Base-by-base conservation (phyloP, 164 flowering plant genomes). In the Macadamia tetraphylla region DNA sequence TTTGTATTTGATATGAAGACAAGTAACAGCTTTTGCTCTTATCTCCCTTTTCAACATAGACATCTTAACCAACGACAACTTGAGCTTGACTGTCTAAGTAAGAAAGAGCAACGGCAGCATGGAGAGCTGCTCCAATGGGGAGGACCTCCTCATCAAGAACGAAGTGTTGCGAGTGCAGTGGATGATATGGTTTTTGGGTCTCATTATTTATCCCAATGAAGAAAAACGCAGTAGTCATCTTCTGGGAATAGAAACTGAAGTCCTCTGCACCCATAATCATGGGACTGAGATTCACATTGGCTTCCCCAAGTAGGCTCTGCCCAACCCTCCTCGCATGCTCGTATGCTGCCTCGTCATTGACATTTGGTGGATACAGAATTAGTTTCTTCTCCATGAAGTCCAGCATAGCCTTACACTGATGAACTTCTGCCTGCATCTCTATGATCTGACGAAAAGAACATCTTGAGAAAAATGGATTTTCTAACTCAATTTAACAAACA, bases 61-160 rank as follows among this genome's bases (percentile, higher is more conserved):
- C 17, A 53, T 12, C 17, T 17, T 14, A 53, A 4, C 17, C 6
- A 17, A 17, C 6, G 6, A 17, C 66, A 64, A 14, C 48, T 31
- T 35, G 3, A 35, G 51, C 53, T 35, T 68, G 74, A 15, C 8
- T 75, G 1, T 86, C 78, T 78, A 88, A 71, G 79, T 85, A 91
- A 62, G 86, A 69, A 2, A 83, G 64, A 0, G 98, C 94, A 14
- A 90, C 83, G 1, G 88, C 83, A 65, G 91, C 96, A 82, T 88
- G 85, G 6, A 86, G 69, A 67, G 96, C 89, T 58, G 95, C 88
- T 35, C 96, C 96, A 3, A 88, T 72, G 14, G 91, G 90, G 53
- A 90, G 91, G 72, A 70, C 91, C 3, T 81, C 85, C 65, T 92
- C 93, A 64, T 86, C 88, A 0, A 88, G 56, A 18, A 76, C 40